A percentile compares a stretch with the other conserved stretches of the same genome.
Evolutionary conservation across 441 rosid genomes (phyloP).

Genomic region (Populus hybrid): DNA sequence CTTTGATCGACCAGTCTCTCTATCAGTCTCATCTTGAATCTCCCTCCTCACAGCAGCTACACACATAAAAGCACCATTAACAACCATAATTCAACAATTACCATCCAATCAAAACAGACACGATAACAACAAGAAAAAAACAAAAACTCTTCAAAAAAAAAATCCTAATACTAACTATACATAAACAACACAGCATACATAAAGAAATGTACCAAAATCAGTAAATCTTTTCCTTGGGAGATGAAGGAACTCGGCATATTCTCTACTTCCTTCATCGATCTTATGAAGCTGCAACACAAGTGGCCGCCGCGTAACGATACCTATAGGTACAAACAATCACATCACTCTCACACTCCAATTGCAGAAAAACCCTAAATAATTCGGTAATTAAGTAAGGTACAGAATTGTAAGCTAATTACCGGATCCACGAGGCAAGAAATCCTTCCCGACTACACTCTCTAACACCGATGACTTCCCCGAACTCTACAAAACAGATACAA

Average conservation of each 20-base stretch:
- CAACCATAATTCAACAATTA: background rate
- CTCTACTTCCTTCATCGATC: conserved; percentile 82
- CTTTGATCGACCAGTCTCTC: conserved; percentile 88
- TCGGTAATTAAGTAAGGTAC: background rate
- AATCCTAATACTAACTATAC: background rate
- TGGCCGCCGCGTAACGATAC: conserved; percentile 94
- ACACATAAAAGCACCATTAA: conserved; percentile 7
- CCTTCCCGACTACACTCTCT: conserved; percentile 96
- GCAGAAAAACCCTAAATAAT: background rate
- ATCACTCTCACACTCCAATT: background rate
- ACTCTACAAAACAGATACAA: conserved; percentile 45
- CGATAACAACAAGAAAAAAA: background rate
- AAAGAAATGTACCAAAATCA: conserved; percentile 61
- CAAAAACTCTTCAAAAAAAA: background rate
- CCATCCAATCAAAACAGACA: background rate
- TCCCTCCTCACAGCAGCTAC: conserved; percentile 96
- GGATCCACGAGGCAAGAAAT: conserved; percentile 98
- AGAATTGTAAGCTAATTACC: conserved; percentile 37
- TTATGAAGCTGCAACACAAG: conserved; percentile 96
- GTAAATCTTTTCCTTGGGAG: conserved; percentile 75
- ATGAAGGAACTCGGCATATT: conserved; percentile 96
- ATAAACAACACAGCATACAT: background rate
- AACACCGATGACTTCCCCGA: conserved; percentile 97
- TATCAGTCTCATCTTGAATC: conserved; percentile 95
- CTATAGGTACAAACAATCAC: conserved; percentile 35